A percentile compares a stretch with the other conserved stretches of the same genome.
Evolutionary conservation across 257 asterid species (phyloP).

Genomic region (Lantana camara): DNA sequence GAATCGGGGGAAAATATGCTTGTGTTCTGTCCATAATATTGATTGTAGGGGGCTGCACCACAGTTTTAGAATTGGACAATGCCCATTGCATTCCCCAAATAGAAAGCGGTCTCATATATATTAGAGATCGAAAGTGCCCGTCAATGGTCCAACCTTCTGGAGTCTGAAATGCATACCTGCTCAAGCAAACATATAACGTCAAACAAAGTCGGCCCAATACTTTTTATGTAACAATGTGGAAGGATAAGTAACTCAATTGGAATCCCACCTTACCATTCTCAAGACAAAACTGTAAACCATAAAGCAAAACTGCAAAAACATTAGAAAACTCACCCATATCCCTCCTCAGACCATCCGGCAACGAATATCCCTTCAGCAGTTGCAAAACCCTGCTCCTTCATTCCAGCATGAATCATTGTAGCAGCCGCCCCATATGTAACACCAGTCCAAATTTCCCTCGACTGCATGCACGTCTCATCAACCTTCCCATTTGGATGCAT

Average conservation of each 20-base stretch:
- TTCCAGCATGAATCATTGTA: slow-evolving; percentile 94
- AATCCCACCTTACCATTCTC: no score
- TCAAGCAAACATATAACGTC: slow-evolving; percentile 4
- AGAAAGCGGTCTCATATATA: slow-evolving; percentile 94
- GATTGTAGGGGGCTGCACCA: slow-evolving; percentile 52
- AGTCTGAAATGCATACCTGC: slow-evolving; percentile 90
- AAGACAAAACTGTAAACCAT: neutral
- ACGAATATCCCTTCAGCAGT: slow-evolving; percentile 91
- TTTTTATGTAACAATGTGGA: neutral
- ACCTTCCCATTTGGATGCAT: slow-evolving; percentile 93
- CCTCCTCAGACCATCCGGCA: slow-evolving; percentile 99
- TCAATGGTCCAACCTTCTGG: slow-evolving; percentile 93
- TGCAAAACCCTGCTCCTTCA: slow-evolving; percentile 90
- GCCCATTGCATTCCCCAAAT: slow-evolving; percentile 99
- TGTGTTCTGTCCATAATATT: slow-evolving; percentile 61
- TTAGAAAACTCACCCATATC: slow-evolving; percentile 66
- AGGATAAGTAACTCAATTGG: neutral
- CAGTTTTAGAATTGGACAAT: slow-evolving; percentile 52
- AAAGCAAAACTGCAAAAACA: no score
- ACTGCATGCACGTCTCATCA: slow-evolving; percentile 99
- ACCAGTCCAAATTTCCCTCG: slow-evolving; percentile 96
- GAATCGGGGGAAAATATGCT: slow-evolving; percentile 25
- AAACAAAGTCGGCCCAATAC: neutral
- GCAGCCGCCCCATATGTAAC: slow-evolving; percentile 95
- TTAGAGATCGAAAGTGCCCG: slow-evolving; percentile 94